phyloP scores from a whole-genome alignment of 1,139 yeast genomes.

The Suhomyces panamericanus region DNA sequence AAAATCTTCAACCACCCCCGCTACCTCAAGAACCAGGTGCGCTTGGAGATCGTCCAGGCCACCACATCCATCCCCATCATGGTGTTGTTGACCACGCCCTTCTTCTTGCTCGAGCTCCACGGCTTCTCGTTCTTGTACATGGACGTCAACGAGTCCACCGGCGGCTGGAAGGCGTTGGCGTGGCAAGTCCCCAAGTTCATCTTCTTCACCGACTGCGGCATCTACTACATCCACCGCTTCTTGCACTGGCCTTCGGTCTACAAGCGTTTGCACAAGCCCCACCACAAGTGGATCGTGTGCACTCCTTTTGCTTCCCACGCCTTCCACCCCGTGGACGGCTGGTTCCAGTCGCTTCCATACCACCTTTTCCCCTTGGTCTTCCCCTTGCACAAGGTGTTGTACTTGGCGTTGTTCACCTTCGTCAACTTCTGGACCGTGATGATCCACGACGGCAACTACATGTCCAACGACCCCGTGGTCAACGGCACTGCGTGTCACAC shows the following conservation, averaged over 20 bases:
- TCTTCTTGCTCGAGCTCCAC: conserved; percentile 78
- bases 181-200: conserved; percentile 75
- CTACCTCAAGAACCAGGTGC: conserved; percentile 89
- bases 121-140: conserved; percentile 82
- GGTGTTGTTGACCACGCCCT: conserved; percentile 85
- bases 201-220: conserved; percentile 90
- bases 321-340: conserved; percentile 97
- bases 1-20: conserved; percentile 93
- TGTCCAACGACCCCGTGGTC: conserved; percentile 89
- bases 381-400: conserved; percentile 88
- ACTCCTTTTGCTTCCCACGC: conserved; percentile 99
- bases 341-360: conserved; percentile 87
- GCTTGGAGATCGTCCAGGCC: conserved; percentile 78
- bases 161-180: conserved; percentile 66
- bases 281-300: conserved; percentile 98
- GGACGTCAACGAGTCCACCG: conserved; percentile 59
- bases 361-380: conserved; percentile 86
- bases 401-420: conserved; percentile 77
- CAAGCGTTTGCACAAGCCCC: conserved; percentile 92
- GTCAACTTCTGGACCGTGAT: conserved; percentile 98
- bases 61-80: conserved; percentile 79
- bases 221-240: conserved; percentile 88
- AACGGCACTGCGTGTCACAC: conserved; percentile 99
- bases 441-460: conserved; percentile 97
- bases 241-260: conserved; percentile 89